A percentile compares a stretch with the other conserved stretches of the same genome.
Evolutionary conservation across 2,329 filamentous ascomycete genomes (phyloP).

Genomic region (Penicillium sp.): DNA sequence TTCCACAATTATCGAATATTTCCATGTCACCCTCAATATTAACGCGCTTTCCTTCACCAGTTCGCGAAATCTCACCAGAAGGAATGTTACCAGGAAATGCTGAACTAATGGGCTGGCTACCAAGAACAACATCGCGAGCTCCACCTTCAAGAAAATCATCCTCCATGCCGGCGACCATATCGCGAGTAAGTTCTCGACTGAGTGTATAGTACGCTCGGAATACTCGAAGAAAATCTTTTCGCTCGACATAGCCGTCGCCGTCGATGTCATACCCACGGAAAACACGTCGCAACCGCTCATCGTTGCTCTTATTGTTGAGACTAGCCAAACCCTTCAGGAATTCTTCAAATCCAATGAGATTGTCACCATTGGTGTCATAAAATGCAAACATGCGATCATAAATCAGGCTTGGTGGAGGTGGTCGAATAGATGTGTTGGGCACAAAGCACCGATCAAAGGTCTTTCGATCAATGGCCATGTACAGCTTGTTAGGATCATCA

Average conservation of each 20-base stretch:
- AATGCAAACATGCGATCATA: slow-evolving; percentile 97
- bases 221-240: slow-evolving; percentile 85
- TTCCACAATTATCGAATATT: slow-evolving; percentile 60
- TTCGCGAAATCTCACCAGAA: slow-evolving; percentile 60
- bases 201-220: slow-evolving; percentile 91
- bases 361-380: slow-evolving; percentile 88
- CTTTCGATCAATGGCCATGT: slow-evolving; percentile 83
- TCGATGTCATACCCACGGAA: slow-evolving; percentile 93
- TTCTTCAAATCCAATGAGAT: slow-evolving; percentile 87
- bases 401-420: slow-evolving; percentile 81
- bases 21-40: slow-evolving; percentile 65
- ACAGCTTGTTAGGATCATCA: slow-evolving; percentile 74
- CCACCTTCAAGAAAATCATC: slow-evolving; percentile 76
- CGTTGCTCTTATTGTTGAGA: slow-evolving; percentile 57
- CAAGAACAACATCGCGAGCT: slow-evolving; percentile 72
- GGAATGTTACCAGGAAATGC: slow-evolving; percentile 72
- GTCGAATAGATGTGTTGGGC: slow-evolving; percentile 75
- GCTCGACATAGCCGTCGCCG: slow-evolving; percentile 78
- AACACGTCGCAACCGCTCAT: slow-evolving; percentile 70
- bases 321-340: slow-evolving; percentile 80
- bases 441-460: slow-evolving; percentile 92
- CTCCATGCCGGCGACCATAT: slow-evolving; percentile 75
- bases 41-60: slow-evolving; percentile 67
- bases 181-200: slow-evolving; percentile 84
- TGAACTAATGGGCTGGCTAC: slow-evolving; percentile 76